phyloP scores from a whole-genome alignment of 2,329 filamentous ascomycete genomes.

The Aureobasidium sp. region DNA sequence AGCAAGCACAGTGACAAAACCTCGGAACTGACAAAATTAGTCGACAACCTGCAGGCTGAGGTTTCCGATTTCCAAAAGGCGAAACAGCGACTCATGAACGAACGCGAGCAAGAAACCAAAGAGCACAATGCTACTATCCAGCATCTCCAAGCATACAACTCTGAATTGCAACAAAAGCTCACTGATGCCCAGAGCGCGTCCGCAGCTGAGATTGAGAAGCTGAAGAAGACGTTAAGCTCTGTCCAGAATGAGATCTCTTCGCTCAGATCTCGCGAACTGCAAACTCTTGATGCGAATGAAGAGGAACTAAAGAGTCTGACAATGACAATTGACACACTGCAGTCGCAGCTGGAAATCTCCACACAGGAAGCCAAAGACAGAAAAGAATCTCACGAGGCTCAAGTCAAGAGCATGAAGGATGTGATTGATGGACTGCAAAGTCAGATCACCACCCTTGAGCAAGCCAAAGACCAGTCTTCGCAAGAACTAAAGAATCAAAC shows the following conservation, averaged over 20 bases:
- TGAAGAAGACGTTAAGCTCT: neutral
- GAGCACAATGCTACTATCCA: constrained; percentile 10
- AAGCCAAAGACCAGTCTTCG: neutral
- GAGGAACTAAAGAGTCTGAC: neutral
- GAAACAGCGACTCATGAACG: neutral
- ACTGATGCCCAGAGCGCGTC: neutral
- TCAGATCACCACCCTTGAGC: neutral
- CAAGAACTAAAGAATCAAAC: neutral
- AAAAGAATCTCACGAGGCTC: neutral
- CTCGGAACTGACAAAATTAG: constrained; percentile 4
- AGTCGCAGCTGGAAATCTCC: neutral
- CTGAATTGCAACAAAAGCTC: constrained; percentile 10
- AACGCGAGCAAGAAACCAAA: constrained; percentile 14
- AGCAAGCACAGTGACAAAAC: constrained; percentile 13
- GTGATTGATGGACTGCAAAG: neutral
- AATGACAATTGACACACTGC: neutral
- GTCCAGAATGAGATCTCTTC: neutral
- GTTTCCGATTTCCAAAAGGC: constrained; percentile 13
- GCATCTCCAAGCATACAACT: neutral
- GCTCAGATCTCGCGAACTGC: constrained; percentile 2
- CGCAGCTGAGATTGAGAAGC: neutral
- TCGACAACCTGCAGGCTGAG: constrained; percentile 11
- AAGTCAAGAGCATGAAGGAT: constrained; percentile 2
- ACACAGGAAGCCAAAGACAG: neutral
- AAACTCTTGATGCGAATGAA: neutral